Percentiles rank a stretch among this genome's conserved stretches.
These are phyloP conservation scores for Streptanthus diversifolius DNA, from an alignment of 345 rosid species.

Conservation along the genomic window DNA sequence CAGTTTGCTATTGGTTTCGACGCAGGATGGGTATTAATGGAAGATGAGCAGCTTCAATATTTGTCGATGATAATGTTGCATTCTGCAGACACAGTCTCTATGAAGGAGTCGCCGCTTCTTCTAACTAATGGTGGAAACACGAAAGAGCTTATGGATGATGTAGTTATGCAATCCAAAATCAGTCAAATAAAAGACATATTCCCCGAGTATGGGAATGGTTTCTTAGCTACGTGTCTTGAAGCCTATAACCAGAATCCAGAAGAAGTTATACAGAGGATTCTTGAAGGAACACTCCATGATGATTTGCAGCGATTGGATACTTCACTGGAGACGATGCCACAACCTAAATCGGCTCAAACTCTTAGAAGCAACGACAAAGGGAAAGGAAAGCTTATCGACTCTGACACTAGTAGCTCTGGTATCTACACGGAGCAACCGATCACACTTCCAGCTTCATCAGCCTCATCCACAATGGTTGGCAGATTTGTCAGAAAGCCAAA, in stretches of 20 bases:
- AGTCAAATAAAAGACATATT: conserved; percentile 90
- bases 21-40: conserved; percentile 85
- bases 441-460: conserved; percentile 40
- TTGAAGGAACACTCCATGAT: conserved; percentile 82
- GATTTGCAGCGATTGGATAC: conserved; percentile 67
- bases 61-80: conserved; percentile 59
- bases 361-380: conserved; percentile 64
- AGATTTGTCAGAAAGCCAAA: conserved; percentile 76
- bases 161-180: conserved; percentile 74
- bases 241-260: conserved; percentile 86
- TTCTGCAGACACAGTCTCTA: conserved; percentile 25
- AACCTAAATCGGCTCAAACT: conserved; percentile 45
- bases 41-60: conserved; percentile 76
- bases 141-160: conserved; percentile 56
- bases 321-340: conserved; percentile 56
- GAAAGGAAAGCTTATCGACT: conserved; percentile 68
- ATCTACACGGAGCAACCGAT: conserved; percentile 27
- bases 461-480: conserved; percentile 56
- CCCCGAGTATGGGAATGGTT: conserved; percentile 85
- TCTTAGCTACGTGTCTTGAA: conserved; percentile 80
- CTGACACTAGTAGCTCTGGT: conserved; percentile 28
- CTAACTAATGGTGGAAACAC: conserved; percentile 32
- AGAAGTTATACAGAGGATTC: conserved; percentile 92
- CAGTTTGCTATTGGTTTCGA: conserved; percentile 10
- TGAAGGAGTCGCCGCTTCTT: conserved; percentile 37